Evolutionary conservation across 805 yeast species (phyloP), one percentile per base, ranked within the genome.

Genomic region (Yarrowia yakushimensis): DNA sequence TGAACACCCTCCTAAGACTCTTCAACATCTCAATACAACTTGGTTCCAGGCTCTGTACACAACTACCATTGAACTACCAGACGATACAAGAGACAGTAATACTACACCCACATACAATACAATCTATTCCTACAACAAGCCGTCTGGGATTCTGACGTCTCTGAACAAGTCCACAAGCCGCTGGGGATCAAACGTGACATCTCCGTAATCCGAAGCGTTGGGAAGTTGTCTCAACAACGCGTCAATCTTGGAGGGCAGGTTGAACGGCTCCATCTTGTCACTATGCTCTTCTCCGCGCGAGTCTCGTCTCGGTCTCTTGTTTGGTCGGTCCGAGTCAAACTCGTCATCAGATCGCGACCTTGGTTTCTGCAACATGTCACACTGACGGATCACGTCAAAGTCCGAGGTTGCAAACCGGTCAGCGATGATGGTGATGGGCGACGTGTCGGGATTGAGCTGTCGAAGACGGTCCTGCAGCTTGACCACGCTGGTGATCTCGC

Each of bases 401-500:
- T 61, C 72, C 2, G 57, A 62, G 5, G 64, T 68, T 12, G 64
- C 64, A 73, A 76, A 66, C 72, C 76, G 37, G 67, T 75, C 59
- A 69, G 73, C 62, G 59, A 73, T 75, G 52, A 73, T 64, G 6
- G 77, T 75, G 48, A 81, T 79, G 30, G 70, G 66, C 25, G 69
- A 67, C n/a, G 82, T 86, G 5, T 83, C 81, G 0, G 92, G 88
- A 72, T 89, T 91, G 34, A 80, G 73, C 65, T 83, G 85, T 31
- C 79, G 75, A 72, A 81, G 91, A 65, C 96, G 81, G 63, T 77
- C 79, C 65, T 88, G 91, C 48, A 93, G 79, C 55, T 82, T 79
- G 52, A 80, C 76, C 6, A 91, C 84, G 13, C 88, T 86, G 46
- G 82, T 81, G 22, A 88, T 73, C 67, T 87, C 91, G 34, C 93